phyloP scores from a whole-genome alignment of 192 early-diverging fungal species.

The Podila horticola region DNA sequence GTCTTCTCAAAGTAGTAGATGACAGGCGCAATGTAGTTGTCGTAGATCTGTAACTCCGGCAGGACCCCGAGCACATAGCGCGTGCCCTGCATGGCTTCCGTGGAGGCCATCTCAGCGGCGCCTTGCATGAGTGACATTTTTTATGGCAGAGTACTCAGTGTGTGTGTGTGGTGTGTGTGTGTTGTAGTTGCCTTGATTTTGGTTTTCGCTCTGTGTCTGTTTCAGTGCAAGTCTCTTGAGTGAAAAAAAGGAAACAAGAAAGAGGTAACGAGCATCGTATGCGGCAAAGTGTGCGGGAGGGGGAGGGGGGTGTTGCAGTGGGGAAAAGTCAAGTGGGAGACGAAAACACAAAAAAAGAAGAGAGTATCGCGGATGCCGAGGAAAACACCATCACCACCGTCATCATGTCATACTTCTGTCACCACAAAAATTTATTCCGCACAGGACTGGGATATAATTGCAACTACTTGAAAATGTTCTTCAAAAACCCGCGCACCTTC shows the following conservation, averaged over 20 bases:
- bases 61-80: not conserved
- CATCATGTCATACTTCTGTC: not conserved
- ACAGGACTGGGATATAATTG: too few relatives aligned
- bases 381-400: not conserved
- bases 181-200: too few relatives aligned
- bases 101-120: not conserved
- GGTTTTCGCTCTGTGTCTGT: too few relatives aligned
- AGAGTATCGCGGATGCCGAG: not conserved
- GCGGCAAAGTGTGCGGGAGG: not conserved
- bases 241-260: too few relatives aligned
- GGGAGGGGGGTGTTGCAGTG: not conserved
- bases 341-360: not conserved
- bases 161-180: too few relatives aligned
- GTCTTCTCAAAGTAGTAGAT: not conserved
- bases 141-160: not conserved
- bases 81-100: not conserved
- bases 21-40: not conserved
- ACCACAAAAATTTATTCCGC: not conserved
- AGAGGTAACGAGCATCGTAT: too few relatives aligned
- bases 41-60: not conserved
- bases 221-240: too few relatives aligned
- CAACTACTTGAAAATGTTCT: constrained; percentile 42
- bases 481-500: constrained; percentile 46
- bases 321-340: not conserved
- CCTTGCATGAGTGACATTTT: not conserved